Percentiles rank a stretch among this genome's conserved stretches.
These are phyloP conservation scores for Malus asiatica DNA, from an alignment of 306 rosid species.

Conservation along the genomic window DNA sequence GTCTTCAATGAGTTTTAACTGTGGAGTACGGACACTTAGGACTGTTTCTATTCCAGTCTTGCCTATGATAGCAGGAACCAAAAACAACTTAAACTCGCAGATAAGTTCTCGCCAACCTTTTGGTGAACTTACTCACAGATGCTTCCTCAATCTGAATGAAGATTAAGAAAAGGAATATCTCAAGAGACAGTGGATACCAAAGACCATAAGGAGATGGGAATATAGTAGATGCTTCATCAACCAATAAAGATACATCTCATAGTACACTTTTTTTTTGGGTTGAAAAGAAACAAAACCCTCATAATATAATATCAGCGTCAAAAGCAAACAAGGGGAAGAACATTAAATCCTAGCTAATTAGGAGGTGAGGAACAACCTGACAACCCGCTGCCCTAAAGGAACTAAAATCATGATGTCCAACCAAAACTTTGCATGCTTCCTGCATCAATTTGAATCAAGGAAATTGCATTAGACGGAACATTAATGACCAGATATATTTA, in stretches of 20 bases:
- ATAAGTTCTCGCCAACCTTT: not conserved
- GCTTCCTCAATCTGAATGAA: not conserved
- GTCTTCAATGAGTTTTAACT: not conserved
- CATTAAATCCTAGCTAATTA: not conserved
- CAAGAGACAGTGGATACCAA: not conserved
- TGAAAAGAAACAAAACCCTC: not conserved
- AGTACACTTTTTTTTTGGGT: too few species aligned
- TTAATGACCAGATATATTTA: not conserved
- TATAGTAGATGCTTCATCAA: too few species aligned
- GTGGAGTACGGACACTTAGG: not conserved
- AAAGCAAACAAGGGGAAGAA: not conserved
- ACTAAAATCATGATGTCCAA: constrained; percentile 90
- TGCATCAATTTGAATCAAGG: constrained; percentile 25
- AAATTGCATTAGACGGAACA: not conserved
- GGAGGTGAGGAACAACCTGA: constrained; percentile 54
- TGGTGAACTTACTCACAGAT: not conserved
- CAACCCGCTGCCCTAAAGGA: constrained; percentile 94
- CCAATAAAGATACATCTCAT: too few species aligned
- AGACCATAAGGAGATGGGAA: not conserved
- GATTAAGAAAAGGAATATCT: not conserved
- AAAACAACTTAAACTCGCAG: not conserved
- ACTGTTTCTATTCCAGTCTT: not conserved
- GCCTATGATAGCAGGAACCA: not conserved
- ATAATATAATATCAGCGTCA: not conserved
- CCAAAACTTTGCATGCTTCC: constrained; percentile 87